Evolutionary conservation across 805 yeast genomes (phyloP), one percentile per base, ranked within the genome.

Genomic region (Scheffersomyces lignosus): DNA sequence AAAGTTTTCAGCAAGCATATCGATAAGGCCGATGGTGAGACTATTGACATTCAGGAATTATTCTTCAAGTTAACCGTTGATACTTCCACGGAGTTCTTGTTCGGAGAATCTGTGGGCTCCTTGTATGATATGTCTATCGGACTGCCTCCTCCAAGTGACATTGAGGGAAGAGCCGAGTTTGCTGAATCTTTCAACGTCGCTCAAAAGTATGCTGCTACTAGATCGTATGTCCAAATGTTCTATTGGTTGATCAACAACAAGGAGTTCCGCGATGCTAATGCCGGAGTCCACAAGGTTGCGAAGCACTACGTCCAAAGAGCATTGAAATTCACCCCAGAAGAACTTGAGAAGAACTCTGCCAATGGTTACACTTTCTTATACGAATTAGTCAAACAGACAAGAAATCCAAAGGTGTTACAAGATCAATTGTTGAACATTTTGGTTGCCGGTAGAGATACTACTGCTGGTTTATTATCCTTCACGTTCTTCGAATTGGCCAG

Each of bases 21-120:
- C 30, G 32, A 43, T 14, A 38, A 27, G 8, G 12, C 27, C n/a
- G 23, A 51, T n/a, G 66, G 66, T 9, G 25, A 43, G 17, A 39
- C 49, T 8, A 52, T 64, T 43, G 67, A 64, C 41, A 36, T 63
- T 27, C 70, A 64, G 41, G 60, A 58, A n/a, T 52, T 53, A 23
- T 60, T 64, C 43, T 60, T 54, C 43, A 51, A 48, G 33, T 54
- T 64, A 15, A 66, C 73, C 12, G 52, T 66, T 37, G 73, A 68
- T 44, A 58, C 70, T 18, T 61, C 72, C 7, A 56, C 70, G 16
- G 72, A 68, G 47, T 66, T 66, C 44, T 57, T 68, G 36, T 64
- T 68, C 50, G 73, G 73, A 15, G 67, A 62, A 43, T 53, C 64
- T 6, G 56, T 55, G 30, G 56, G 54, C 29, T 48, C 60, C 15